Conservation (phyloP, 1,284 basidiomycete species). For the Cerioporus squamosus region DNA sequence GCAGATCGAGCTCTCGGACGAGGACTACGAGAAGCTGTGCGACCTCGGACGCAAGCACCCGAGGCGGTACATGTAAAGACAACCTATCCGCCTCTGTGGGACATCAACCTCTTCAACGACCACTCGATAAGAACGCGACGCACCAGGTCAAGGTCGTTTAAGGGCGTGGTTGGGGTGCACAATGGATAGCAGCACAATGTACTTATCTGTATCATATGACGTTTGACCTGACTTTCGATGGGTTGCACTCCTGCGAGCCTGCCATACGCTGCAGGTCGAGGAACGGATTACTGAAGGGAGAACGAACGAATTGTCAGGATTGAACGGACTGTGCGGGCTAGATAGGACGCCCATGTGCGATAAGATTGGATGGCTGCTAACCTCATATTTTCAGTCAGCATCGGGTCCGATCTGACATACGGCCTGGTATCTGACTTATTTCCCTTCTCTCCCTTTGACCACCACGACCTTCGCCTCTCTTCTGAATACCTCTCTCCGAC, state of each 20-base stretch:
- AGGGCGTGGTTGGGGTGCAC: neutral
- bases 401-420: neutral
- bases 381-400: neutral
- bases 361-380: neutral
- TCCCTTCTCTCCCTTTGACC: neutral
- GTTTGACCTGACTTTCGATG: neutral
- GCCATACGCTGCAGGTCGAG: too few species aligned
- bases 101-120: conserved; percentile 71
- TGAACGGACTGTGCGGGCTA: too few species aligned
- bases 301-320: too few species aligned
- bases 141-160: conserved; percentile 49
- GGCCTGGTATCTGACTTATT: neutral
- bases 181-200: neutral
- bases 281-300: too few species aligned
- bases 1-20: conserved; percentile 52
- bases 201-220: conserved; percentile 17
- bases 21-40: conserved; percentile 52
- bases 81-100: conserved; percentile 66
- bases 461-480: neutral
- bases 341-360: too few species aligned
- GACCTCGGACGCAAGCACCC: conserved; percentile 57
- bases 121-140: conserved; percentile 56
- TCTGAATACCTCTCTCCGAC: too few species aligned
- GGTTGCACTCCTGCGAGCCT: too few species aligned
- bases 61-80: conserved; percentile 66